phyloP scores from a whole-genome alignment of 345 rosid genomes.

The Gynandropsis gynandra region DNA sequence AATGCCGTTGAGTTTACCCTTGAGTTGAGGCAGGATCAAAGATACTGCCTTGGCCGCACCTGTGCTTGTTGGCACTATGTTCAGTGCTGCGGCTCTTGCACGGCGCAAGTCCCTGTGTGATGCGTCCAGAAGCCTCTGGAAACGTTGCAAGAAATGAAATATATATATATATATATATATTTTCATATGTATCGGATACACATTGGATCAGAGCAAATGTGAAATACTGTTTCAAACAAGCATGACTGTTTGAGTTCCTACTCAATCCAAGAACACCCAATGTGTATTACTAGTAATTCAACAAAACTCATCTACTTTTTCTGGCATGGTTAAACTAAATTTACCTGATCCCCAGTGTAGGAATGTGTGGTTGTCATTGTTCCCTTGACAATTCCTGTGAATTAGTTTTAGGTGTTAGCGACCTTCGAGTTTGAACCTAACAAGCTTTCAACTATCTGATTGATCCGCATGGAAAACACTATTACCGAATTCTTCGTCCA shows the following conservation, averaged over 20 bases:
- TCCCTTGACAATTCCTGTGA: slow-evolving; percentile 92
- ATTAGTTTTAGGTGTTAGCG: slow-evolving; percentile 3
- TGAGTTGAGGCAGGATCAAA: slow-evolving; percentile 86
- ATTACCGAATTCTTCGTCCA: slow-evolving; percentile 91
- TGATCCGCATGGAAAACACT: not conserved
- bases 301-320: too few species aligned
- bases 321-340: not conserved
- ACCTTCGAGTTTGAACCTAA: not conserved
- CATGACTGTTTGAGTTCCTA: too few species aligned
- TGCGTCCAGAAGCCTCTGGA: slow-evolving; percentile 91
- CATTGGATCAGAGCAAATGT: too few species aligned
- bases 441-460: not conserved
- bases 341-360: slow-evolving; percentile 97
- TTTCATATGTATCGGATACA: not conserved
- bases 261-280: too few species aligned
- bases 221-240: too few species aligned
- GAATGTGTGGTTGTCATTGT: slow-evolving; percentile 99
- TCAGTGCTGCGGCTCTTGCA: slow-evolving; percentile 95
- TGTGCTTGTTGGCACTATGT: slow-evolving; percentile 96
- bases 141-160: not conserved
- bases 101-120: slow-evolving; percentile 96
- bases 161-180: not conserved
- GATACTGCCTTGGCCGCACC: slow-evolving; percentile 99
- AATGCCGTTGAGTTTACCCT: slow-evolving; percentile 96
- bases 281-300: too few species aligned